phyloP scores from a whole-genome alignment of 805 yeast genomes.

The Wickerhamiella cacticola region DNA sequence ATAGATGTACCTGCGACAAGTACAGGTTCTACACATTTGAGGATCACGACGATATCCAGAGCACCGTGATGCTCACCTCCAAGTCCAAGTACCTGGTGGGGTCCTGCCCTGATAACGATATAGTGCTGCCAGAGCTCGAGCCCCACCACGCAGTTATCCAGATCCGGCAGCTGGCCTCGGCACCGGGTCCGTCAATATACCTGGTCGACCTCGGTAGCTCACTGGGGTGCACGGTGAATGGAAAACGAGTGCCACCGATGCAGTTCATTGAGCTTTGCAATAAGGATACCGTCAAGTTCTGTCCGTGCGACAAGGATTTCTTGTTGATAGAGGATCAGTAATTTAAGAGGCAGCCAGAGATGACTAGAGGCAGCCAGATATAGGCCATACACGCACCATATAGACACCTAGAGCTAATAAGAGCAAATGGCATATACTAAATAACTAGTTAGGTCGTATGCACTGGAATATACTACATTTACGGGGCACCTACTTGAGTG shows the following conservation, averaged over 20 bases:
- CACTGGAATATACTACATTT: no score
- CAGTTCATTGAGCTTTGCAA: conserved; percentile 33
- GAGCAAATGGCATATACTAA: no score
- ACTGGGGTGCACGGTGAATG: conserved; percentile 36
- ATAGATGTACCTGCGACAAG: background rate
- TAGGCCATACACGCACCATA: background rate
- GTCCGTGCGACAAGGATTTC: conserved; percentile 16
- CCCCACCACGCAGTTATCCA: conserved; percentile 38
- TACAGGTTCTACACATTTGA: conserved; percentile 14
- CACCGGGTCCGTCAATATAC: conserved; percentile 25
- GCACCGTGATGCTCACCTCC: conserved; percentile 8
- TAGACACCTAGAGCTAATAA: no score
- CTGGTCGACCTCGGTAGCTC: conserved; percentile 36
- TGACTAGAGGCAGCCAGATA: background rate
- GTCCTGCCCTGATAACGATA: conserved; percentile 2
- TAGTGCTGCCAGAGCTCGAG: background rate
- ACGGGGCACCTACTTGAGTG: no score
- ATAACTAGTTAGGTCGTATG: no score
- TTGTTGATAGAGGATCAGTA: conserved; percentile 10
- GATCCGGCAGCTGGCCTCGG: conserved; percentile 23
- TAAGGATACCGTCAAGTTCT: conserved; percentile 33
- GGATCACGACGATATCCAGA: conserved; percentile 15
- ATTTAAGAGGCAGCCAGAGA: background rate
- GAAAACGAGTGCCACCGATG: conserved; percentile 29
- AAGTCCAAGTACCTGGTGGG: conserved; percentile 11